Evolutionary conservation across 805 yeast species (phyloP), one percentile per base, ranked within the genome.

Genomic region (Yamadazyma endophytica): DNA sequence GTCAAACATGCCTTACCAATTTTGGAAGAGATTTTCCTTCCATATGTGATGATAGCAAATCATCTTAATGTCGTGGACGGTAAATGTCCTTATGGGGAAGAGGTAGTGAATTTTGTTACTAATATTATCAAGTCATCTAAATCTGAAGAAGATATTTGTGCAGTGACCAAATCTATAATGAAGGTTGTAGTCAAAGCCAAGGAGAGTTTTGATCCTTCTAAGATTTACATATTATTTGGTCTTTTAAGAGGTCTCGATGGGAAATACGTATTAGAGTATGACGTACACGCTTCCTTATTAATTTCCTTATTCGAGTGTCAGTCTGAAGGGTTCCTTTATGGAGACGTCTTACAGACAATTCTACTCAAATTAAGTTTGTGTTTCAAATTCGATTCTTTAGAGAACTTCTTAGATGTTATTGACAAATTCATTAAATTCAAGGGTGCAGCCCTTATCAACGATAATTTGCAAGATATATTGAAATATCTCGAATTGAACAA

Each of bases 141-240:
- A 2, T 33, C 50, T 4, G 46, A 51, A 0, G 43, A 44, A 4
- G 61, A 64, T 3, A 37, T 39, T 7, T 34, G 37, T 4, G 43
- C 54, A 1, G 49, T 68, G 2, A 43, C 46, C 2, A 39, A 26
- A 8, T 39, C 68, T 2, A 47, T 44, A 19, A 51, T 84, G 18
- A 54, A 54, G 8, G 68, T 75, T 2, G 52, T 86, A 24, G 65
- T 58, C 16, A 66, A 66, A 6, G 49, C 66, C 13, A 67, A 70
- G 26, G 67, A 71, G 6, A 56, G 77, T 0, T 86, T 75, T 56
- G 94, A 79, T 40, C 86, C 88, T 3, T 75, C 87, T 0, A 73
- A 83, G 51, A 67, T 82, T 2, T 82, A 75, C 39, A 49, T 81
- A 3, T 44, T 76, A 1, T 50, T 61, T 17, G 94, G 92, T 4